phyloP scores from a whole-genome alignment of 805 yeast genomes.

The Ogataea henricii region DNA sequence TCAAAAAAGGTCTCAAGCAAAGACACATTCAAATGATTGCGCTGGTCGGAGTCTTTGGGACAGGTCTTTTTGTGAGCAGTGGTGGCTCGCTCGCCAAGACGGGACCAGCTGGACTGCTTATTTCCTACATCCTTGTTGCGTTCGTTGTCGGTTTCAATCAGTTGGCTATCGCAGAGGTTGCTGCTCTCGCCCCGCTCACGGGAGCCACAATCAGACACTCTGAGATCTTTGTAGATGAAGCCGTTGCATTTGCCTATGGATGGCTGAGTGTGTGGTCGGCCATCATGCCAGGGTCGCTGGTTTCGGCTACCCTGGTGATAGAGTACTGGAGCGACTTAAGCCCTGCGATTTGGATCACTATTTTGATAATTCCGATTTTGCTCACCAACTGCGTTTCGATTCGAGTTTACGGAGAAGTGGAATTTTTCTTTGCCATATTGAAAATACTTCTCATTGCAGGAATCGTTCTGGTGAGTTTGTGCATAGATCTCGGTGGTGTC shows the following conservation, averaged over 20 bases:
- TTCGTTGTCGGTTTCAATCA: slow-evolving; percentile 56
- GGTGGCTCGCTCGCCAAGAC: slow-evolving; percentile 41
- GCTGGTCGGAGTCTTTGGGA: slow-evolving; percentile 71
- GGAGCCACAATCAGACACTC: slow-evolving; percentile 50
- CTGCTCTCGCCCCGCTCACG: slow-evolving; percentile 55
- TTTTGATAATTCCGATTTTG: slow-evolving; percentile 47
- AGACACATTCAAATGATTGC: slow-evolving; percentile 66
- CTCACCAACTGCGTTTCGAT: slow-evolving; percentile 50
- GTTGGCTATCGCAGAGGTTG: slow-evolving; percentile 57
- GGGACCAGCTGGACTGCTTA: slow-evolving; percentile 44
- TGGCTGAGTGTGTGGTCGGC: slow-evolving; percentile 45
- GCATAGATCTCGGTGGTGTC: slow-evolving; percentile 62
- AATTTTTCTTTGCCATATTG: slow-evolving; percentile 60
- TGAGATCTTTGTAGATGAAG: slow-evolving; percentile 39
- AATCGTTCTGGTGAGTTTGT: slow-evolving; percentile 51
- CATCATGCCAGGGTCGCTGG: slow-evolving; percentile 55
- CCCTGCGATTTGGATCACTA: slow-evolving; percentile 55
- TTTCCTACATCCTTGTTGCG: slow-evolving; percentile 63
- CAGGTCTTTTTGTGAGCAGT: slow-evolving; percentile 54
- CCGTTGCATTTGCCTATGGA: slow-evolving; percentile 59
- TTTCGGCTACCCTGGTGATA: slow-evolving; percentile 57
- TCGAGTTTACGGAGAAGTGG: slow-evolving; percentile 48
- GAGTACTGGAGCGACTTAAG: slow-evolving; percentile 57
- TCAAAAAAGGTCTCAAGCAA: slow-evolving; percentile 31
- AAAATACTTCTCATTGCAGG: slow-evolving; percentile 65